Evolutionary conservation across 1,284 basidiomycete species (phyloP), one percentile per base, ranked within the genome.

Genomic region (Waitea zeae): DNA sequence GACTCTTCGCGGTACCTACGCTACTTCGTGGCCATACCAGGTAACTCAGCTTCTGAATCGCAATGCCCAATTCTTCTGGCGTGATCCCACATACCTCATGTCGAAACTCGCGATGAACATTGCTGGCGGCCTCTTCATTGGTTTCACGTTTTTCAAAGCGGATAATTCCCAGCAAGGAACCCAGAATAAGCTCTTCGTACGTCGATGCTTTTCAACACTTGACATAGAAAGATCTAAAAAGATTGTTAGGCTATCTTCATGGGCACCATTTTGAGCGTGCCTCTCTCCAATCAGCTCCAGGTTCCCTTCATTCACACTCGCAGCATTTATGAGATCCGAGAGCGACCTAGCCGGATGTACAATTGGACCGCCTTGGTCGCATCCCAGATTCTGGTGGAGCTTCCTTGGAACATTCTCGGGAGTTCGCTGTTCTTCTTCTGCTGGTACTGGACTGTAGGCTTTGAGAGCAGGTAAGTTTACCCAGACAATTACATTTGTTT

Each of bases 181-280:
- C 0, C 83, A 88, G 51, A 82, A 84, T 53, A 82, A 87, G 52
- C 66, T 89, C 29, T 89, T 89, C 48, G 67, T 59, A n/a, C 24
- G n/a, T 26, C 7, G 7, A 52, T 46, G 41, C 50, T 4, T 46
- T 53, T 9, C 24, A n/a, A 26, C 24, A 7, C 24, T 26, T n/a
- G 7, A 7, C 9, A n/a, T 7, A 26, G 24, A 26, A 26, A 7
- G 24, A 9, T n/a, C 24, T 26, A n/a, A 4, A 15, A n/a, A n/a
- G 4, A 4, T 12, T 9, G 14, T 11, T 13, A 28, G 22, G 19
- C 34, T 28, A 24, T 28, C 36, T 70, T 70, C 49, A 66, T 69
- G 62, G 57, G 52, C 3, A 57, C 58, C 3, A 57, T 70, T 36
- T 42, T 58, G 35, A 45, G 46, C 27, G 64, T 62, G 1, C 63